Base-by-base conservation (phyloP, 768 basidiomycete genomes). In the Tylopilus sp. region DNA sequence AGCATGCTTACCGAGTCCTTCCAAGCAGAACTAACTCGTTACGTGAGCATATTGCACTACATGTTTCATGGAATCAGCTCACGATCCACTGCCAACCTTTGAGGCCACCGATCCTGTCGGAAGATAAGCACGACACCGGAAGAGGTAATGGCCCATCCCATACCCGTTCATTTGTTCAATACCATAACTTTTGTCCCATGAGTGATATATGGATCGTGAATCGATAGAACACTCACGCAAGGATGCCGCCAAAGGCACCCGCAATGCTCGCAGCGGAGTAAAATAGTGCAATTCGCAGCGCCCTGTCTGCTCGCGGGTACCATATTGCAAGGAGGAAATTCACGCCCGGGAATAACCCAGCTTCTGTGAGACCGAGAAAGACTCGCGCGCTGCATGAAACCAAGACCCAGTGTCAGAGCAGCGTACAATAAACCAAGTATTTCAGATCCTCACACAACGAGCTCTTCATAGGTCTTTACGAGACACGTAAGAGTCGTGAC, bases 221-320 rank as follows among this genome's bases (percentile, higher is more conserved):
- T 20, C 13, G 12, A 31, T 36, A 44, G 7, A 9, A 10, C 3
- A 38, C 78, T 59, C 61, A 80, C 50, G 79, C 80, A 25, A 64
- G 69, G 39, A 80, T 60, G 31, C 81, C 79, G 43, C 79, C 78
- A 64, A 71, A 81, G 53, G 69, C 67, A 44, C 75, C 82, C 17
- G 81, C 76, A 30, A 79, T 58, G 0, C 80, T 82, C 12, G 82
- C 81, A 26, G 81, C 80, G 17, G 78, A 77, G 65, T 82, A 83
- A 72, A 86, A 85, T 25, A 85, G 36, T 2, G 82, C 80, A 48
- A 83, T 75, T 22, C 83, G 76, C 55, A 66, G 67, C 15, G 79
- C 81, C 41, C 81, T 76, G 58, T 86, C 82, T 46, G 69, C 67
- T 30, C 78, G 71, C 11, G 79, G 75, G 59, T 88, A 81, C 82